Conservation (phyloP, 129 eudicot genomes). For the Gnaphalium uliginosum region DNA sequence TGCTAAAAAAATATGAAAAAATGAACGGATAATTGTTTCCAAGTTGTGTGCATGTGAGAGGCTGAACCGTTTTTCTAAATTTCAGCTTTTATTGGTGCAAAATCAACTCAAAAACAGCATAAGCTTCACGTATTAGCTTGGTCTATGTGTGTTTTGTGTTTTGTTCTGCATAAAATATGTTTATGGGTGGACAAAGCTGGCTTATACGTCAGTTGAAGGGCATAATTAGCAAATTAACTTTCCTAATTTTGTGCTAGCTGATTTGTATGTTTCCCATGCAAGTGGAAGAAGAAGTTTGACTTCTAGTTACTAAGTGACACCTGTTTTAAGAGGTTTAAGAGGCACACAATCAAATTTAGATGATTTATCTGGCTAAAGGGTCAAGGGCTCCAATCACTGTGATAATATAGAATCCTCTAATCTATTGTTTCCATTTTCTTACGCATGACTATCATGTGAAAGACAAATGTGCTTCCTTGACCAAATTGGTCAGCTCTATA, state of each 20-base stretch:
- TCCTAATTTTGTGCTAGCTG: slow-evolving; percentile 5
- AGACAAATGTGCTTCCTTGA: neutral
- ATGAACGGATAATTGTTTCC: neutral
- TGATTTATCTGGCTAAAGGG: neutral
- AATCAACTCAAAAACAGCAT: neutral
- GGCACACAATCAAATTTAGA: neutral
- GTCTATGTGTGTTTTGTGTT: neutral
- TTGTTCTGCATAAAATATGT: neutral
- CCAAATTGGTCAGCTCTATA: slow-evolving; percentile 5
- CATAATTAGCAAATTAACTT: neutral
- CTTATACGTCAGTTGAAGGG: slow-evolving; percentile 8
- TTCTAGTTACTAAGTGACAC: neutral
- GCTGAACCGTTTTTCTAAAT: neutral
- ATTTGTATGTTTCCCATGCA: slow-evolving; percentile 1
- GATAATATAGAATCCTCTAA: neutral
- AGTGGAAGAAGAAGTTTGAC: neutral
- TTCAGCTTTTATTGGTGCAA: neutral
- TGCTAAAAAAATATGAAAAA: neutral
- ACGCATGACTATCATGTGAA: neutral
- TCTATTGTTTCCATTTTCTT: neutral
- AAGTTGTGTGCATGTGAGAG: slow-evolving; percentile 2
- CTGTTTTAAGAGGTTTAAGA: slow-evolving; percentile 4
- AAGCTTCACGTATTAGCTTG: slow-evolving; percentile 1
- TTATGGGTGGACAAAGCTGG: slow-evolving; percentile 10
- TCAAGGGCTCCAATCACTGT: neutral